These are phyloP conservation scores for Pichia sp. DNA, from an alignment of 1,139 yeast species.

Conservation along the genomic window DNA sequence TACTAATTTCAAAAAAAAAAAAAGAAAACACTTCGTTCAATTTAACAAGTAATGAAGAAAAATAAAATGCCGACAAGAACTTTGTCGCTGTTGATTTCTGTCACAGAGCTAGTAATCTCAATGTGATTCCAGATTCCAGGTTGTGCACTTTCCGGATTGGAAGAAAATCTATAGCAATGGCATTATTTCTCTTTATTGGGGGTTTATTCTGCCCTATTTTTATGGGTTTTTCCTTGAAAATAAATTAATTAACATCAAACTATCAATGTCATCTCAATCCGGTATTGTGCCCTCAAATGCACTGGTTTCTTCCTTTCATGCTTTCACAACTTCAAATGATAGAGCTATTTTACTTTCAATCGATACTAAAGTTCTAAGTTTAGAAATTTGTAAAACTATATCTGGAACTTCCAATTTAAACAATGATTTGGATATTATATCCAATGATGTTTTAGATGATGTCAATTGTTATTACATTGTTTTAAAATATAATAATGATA, in stretches of 20 bases:
- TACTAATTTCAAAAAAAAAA: not conserved
- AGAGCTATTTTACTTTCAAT: conserved; percentile 34
- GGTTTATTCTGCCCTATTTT: not conserved
- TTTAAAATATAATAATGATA: conserved; percentile 33
- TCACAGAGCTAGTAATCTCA: no score
- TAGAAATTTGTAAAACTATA: conserved; percentile 12
- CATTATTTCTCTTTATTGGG: not conserved
- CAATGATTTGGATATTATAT: conserved; percentile 32
- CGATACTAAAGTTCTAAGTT: conserved; percentile 27
- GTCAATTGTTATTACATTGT: conserved; percentile 58
- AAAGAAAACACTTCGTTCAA: not conserved
- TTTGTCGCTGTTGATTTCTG: no score
- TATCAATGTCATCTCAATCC: conserved; percentile 31
- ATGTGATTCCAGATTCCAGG: no score
- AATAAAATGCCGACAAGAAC: no score
- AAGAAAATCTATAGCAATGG: not conserved
- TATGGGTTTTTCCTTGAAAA: no score
- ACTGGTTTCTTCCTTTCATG: conserved; percentile 38
- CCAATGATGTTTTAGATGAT: conserved; percentile 32
- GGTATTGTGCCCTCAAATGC: conserved; percentile 36
- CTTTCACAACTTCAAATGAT: conserved; percentile 29
- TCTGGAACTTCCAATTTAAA: conserved; percentile 22
- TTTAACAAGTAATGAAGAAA: no score
- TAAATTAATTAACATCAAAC: no score
- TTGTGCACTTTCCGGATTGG: no score